A percentile compares a stretch with the other conserved stretches of the same genome.
Conservation (phyloP, 1,139 yeast species). For the Wickerhamomyces sp. region DNA sequence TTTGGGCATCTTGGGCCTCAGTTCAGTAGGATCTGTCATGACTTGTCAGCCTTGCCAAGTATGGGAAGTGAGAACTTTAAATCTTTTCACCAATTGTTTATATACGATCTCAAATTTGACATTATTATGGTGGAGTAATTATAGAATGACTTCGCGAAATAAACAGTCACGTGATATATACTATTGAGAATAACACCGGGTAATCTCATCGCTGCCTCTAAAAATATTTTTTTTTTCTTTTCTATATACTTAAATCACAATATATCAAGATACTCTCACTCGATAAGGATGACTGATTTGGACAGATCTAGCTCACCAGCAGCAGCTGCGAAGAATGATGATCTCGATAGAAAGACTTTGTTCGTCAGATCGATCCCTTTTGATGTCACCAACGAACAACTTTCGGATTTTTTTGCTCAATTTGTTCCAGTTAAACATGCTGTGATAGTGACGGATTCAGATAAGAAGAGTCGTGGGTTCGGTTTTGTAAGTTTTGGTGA, state of each 20-base stretch:
- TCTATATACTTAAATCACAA: neutral
- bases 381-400: constrained; percentile 74
- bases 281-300: constrained; percentile 3
- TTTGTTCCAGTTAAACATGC: constrained; percentile 96
- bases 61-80: too few species aligned
- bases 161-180: neutral
- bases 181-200: constrained; percentile 6
- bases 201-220: constrained; percentile 15
- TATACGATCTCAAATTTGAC: too few species aligned
- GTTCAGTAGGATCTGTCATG: too few species aligned
- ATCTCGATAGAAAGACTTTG: constrained; percentile 50
- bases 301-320: constrained; percentile 1
- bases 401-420: constrained; percentile 80
- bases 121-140: too few species aligned
- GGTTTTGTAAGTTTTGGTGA: constrained; percentile 90
- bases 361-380: constrained; percentile 82
- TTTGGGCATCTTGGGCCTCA: constrained; percentile 8
- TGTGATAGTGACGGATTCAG: constrained; percentile 76
- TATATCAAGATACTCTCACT: too few species aligned
- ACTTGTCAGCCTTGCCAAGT: too few species aligned
- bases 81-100: too few species aligned
- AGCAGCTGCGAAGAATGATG: constrained; percentile 13
- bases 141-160: neutral
- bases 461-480: constrained; percentile 77
- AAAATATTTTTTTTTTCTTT: neutral